phyloP scores from a whole-genome alignment of 129 eudicot genomes.

The Tagetes erecta region DNA sequence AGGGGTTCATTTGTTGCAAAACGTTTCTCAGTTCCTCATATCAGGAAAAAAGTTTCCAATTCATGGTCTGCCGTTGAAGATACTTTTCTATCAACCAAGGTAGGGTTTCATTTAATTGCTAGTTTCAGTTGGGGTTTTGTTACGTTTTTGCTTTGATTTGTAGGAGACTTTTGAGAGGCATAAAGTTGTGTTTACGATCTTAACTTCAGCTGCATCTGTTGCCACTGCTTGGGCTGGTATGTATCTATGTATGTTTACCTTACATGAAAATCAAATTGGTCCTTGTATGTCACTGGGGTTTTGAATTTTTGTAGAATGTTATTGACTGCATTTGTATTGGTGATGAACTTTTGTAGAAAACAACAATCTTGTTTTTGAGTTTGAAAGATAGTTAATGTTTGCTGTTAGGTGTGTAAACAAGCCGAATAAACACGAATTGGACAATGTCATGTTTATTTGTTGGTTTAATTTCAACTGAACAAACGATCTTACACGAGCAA shows the following conservation, averaged over 20 bases:
- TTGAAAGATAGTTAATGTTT: too few relatives aligned
- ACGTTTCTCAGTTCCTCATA: slow-evolving; percentile 42
- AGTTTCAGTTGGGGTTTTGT: neutral
- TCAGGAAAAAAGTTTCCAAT: slow-evolving; percentile 62
- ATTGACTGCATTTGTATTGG: too few relatives aligned
- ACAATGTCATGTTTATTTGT: too few relatives aligned
- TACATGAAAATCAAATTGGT: neutral
- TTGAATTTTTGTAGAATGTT: neutral
- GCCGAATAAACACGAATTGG: too few relatives aligned
- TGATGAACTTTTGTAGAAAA: too few relatives aligned
- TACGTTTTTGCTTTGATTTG: slow-evolving; percentile 12
- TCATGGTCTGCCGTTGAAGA: slow-evolving; percentile 79
- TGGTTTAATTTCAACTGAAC: too few relatives aligned
- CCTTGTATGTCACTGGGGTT: neutral
- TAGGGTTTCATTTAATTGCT: slow-evolving; percentile 29
- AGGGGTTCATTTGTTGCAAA: slow-evolving; percentile 43
- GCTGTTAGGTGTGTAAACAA: too few relatives aligned
- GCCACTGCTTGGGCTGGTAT: slow-evolving; percentile 89
- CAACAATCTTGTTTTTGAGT: too few relatives aligned
- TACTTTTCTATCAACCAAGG: slow-evolving; percentile 80
- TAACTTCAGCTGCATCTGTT: slow-evolving; percentile 82
- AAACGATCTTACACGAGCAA: too few relatives aligned
- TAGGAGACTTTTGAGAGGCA: slow-evolving; percentile 99
- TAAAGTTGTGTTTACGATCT: slow-evolving; percentile 77
- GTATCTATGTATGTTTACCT: neutral